A percentile compares a stretch with the other conserved stretches of the same genome.
These are phyloP conservation scores for Plenodomus tracheiphilus DNA, from an alignment of 2,329 filamentous ascomycete genomes.

Conservation along the genomic window DNA sequence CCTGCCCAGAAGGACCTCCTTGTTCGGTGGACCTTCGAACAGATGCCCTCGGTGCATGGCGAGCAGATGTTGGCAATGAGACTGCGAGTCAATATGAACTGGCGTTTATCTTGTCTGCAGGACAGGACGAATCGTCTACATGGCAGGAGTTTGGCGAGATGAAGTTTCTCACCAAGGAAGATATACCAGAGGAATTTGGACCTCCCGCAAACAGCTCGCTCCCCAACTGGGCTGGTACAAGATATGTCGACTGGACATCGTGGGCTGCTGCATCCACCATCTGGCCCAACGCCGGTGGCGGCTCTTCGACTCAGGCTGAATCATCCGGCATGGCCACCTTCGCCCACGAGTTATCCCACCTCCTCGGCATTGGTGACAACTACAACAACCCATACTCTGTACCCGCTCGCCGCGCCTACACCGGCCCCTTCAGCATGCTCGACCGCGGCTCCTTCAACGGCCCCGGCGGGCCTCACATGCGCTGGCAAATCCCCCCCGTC, in stretches of 20 bases:
- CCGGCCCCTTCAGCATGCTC: constrained; percentile 59
- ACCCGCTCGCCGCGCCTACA: constrained; percentile 53
- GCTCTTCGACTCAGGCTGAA: constrained; percentile 58
- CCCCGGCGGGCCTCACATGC: constrained; percentile 57
- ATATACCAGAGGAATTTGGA: constrained; percentile 55
- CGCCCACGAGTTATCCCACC: constrained; percentile 58
- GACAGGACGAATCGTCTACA: constrained; percentile 59
- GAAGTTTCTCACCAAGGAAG: constrained; percentile 53
- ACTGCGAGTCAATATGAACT: constrained; percentile 55
- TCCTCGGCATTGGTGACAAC: constrained; percentile 59
- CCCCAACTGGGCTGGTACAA: constrained; percentile 53
- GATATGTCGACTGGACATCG: constrained; percentile 59
- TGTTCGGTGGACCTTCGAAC: constrained; percentile 56
- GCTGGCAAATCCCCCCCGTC: constrained; percentile 57
- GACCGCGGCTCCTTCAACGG: constrained; percentile 58
- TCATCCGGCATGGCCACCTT: constrained; percentile 58
- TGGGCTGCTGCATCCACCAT: constrained; percentile 57
- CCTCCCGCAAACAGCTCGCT: constrained; percentile 50
- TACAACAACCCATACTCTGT: constrained; percentile 59
- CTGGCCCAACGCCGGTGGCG: constrained; percentile 59
- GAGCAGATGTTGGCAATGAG: constrained; percentile 55
- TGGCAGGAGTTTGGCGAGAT: constrained; percentile 63
- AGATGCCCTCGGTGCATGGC: constrained; percentile 56
- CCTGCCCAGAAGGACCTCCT: constrained; percentile 49
- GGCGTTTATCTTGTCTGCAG: constrained; percentile 59